phyloP scores from a whole-genome alignment of 1,139 yeast species.

The Hanseniaspora sp. region DNA sequence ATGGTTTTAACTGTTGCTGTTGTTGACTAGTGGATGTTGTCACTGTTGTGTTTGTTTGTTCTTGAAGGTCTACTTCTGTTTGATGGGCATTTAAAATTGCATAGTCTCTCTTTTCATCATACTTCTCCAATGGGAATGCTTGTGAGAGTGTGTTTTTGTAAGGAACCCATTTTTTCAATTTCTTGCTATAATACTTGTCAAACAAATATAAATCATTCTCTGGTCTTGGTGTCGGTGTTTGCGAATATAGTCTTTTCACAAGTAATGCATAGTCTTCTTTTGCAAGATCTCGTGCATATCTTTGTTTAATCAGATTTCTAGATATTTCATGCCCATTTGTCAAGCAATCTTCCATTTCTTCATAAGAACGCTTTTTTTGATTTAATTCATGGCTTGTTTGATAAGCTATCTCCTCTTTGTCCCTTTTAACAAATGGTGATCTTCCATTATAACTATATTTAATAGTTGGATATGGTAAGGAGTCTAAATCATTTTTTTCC shows the following conservation, averaged over 20 bases:
- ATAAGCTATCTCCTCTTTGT: constrained; percentile 8
- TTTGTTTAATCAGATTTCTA: constrained; percentile 20
- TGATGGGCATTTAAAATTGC: background rate
- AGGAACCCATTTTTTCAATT: constrained; percentile 19
- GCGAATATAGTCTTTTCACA: constrained; percentile 26
- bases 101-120: constrained; percentile 13
- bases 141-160: constrained; percentile 20
- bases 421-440: constrained; percentile 48
- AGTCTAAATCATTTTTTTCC: constrained; percentile 1
- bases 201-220: constrained; percentile 20
- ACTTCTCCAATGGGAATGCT: background rate
- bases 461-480: constrained; percentile 36
- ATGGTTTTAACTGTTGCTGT: background rate
- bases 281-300: constrained; percentile 26
- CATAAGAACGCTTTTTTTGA: constrained; percentile 30
- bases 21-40: background rate
- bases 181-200: constrained; percentile 20
- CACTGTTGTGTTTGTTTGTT: constrained; percentile 9
- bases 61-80: background rate
- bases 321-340: constrained; percentile 20
- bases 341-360: constrained; percentile 25
- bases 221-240: constrained; percentile 23
- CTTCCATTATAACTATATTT: constrained; percentile 49
- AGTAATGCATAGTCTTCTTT: constrained; percentile 27
- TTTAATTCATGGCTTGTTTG: constrained; percentile 5